Base-by-base conservation (phyloP, 2,329 filamentous ascomycete species). In the Pestalotiopsis sp. region DNA sequence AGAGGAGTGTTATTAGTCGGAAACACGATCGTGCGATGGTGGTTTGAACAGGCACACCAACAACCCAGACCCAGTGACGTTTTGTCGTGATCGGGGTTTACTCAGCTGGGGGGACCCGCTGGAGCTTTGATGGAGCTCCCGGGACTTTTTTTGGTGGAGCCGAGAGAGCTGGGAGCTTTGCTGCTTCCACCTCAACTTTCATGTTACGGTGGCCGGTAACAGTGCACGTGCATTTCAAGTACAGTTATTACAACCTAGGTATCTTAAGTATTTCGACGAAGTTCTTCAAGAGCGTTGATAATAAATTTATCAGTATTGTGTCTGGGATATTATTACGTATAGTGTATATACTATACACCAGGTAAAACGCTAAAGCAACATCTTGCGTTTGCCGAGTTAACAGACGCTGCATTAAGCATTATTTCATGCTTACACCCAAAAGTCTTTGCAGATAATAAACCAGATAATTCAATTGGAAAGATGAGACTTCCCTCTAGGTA, bases 111-210 rank as follows among this genome's bases (percentile, higher is more conserved):
- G 27, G 27, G 31, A 31, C 59, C n/a, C 59, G 27, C 25, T 20
- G n/a, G 13, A 39, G n/a, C 14, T 38, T 27, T n/a, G 45, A n/a
- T 27, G 31, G 58, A 62, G 59, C 59, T 39, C 38, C 59, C 27
- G 59, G 59, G 38, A 27, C 38, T 62, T 58, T 58, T 59, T 62
- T 62, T 36, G 27, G 59, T 62, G 59, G 59, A 62, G 59, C 36
- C 20, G 3, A 23, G 45, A 52, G 31, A 61, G 58, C 58, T 61
- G 14, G 11, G 17, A 36, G 23, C 25, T 59, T 27, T 17, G 4
- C 23, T 2, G 23, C 23, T 27, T 36, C 20, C 20, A 59, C 25
- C 11, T 36, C 25, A 27, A 13, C 57, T 11, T 6, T n/a, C 23
- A 17, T 25, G 57, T 14, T 14, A 59, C 14, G 14, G 31, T 7